A percentile compares a stretch with the other conserved stretches of the same genome.
These are phyloP conservation scores for Xylariaceae sp. DNA, from an alignment of 2,329 filamentous ascomycete species.

Conservation along the genomic window DNA sequence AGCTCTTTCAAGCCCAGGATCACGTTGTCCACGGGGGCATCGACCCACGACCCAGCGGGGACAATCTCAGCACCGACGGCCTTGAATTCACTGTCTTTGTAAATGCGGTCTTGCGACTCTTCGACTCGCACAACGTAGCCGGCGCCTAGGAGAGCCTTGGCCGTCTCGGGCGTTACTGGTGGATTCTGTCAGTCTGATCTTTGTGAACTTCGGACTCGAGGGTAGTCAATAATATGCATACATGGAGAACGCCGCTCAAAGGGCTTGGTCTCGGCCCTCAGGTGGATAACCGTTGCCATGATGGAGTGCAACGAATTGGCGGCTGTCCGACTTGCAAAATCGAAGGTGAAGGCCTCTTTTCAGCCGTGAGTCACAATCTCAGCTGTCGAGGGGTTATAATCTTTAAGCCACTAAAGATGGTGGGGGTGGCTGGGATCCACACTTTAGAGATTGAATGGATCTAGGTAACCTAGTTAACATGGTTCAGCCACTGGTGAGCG, in stretches of 20 bases:
- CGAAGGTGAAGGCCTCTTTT: neutral
- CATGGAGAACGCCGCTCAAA: conserved; percentile 12
- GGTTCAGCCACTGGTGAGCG: too few species aligned
- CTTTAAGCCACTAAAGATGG: too few species aligned
- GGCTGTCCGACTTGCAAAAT: conserved; percentile 1
- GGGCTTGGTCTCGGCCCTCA: conserved; percentile 12
- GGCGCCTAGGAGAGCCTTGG: conserved; percentile 11
- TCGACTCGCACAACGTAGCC: conserved; percentile 8
- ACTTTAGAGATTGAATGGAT: too few species aligned
- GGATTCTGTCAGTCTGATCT: conserved; percentile 7
- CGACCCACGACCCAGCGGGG: conserved; percentile 6
- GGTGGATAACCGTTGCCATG: conserved; percentile 8
- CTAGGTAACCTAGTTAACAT: too few species aligned
- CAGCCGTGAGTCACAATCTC: neutral
- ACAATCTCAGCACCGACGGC: conserved; percentile 5
- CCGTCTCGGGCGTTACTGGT: conserved; percentile 6
- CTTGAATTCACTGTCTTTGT: conserved; percentile 5
- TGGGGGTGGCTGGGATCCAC: too few species aligned
- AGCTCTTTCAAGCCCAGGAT: conserved; percentile 15
- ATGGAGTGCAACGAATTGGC: conserved; percentile 4
- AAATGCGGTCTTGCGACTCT: conserved; percentile 2
- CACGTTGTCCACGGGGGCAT: conserved; percentile 4
- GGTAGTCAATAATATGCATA: conserved; percentile 1
- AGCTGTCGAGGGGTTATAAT: too few species aligned
- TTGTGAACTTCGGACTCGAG: neutral